Evolutionary conservation across 1,284 basidiomycete genomes (phyloP).

Genomic region (Cryptococcus hybrid): DNA sequence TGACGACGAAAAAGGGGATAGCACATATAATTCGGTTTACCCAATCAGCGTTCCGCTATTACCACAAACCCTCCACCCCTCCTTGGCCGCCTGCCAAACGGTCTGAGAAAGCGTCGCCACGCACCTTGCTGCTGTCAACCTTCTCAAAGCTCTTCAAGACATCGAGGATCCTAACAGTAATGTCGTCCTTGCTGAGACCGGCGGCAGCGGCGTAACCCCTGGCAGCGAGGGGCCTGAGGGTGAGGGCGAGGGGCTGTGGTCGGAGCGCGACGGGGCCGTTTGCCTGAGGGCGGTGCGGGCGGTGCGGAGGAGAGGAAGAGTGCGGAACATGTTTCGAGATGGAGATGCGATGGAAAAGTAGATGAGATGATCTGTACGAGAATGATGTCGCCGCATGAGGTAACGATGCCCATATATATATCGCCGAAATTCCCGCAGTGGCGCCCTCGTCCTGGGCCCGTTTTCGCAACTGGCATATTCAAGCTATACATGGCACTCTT

Average conservation of each 20-base stretch:
- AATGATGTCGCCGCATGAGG: too few species aligned
- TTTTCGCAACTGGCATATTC: too few species aligned
- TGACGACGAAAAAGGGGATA: background rate
- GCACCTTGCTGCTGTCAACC: constrained; percentile 79
- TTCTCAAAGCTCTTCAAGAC: constrained; percentile 96
- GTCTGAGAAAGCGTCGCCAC: constrained; percentile 14
- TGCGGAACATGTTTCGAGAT: constrained; percentile 32
- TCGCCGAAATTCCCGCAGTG: background rate
- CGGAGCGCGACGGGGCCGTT: constrained; percentile 11
- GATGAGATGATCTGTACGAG: background rate
- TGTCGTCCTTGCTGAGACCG: constrained; percentile 69
- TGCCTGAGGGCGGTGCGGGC: constrained; percentile 18
- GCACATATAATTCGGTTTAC: background rate
- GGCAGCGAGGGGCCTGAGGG: constrained; percentile 1
- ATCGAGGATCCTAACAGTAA: constrained; percentile 78
- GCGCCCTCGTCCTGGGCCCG: too few species aligned
- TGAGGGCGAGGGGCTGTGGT: background rate
- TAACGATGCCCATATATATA: background rate
- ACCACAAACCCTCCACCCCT: background rate
- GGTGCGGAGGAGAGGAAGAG: constrained; percentile 20
- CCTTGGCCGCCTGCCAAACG: background rate
- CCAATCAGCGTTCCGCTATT: constrained; percentile 12
- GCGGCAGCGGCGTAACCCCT: constrained; percentile 71
- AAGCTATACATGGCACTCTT: too few species aligned
- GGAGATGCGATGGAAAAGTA: too few species aligned